Evolutionary conservation across 306 rosid genomes (phyloP).

Genomic region (Abrus precatorius): DNA sequence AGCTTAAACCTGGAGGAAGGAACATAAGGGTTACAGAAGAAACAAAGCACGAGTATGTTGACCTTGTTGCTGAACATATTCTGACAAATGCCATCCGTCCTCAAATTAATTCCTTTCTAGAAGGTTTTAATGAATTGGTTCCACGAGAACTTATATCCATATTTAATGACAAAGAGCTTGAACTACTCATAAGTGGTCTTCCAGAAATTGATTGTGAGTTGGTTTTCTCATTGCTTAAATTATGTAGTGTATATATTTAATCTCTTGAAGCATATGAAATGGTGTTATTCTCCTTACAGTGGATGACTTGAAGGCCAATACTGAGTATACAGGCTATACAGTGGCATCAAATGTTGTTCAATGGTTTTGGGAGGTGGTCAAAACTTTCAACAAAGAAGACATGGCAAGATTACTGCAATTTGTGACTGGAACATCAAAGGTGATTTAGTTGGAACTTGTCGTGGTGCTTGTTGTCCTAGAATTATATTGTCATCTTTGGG

Average conservation of each 20-base stretch:
- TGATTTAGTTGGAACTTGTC: conserved; percentile 45
- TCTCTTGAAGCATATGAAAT: conserved; percentile 46
- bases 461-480: not conserved
- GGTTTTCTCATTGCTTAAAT: conserved; percentile 11
- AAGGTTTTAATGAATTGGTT: conserved; percentile 88
- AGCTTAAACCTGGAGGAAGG: conserved; percentile 99
- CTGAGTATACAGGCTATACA: conserved; percentile 91
- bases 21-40: conserved; percentile 97
- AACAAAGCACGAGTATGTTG: conserved; percentile 98
- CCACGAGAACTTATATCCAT: conserved; percentile 86
- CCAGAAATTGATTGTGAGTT: conserved; percentile 98
- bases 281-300: conserved; percentile 65
- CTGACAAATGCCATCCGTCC: conserved; percentile 98
- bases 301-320: conserved; percentile 93
- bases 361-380: conserved; percentile 99
- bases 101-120: conserved; percentile 86
- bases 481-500: not conserved
- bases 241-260: conserved; percentile 25
- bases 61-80: conserved; percentile 95
- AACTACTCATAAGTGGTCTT: conserved; percentile 98
- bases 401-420: conserved; percentile 99
- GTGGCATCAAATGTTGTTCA: conserved; percentile 91
- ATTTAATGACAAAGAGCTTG: conserved; percentile 97
- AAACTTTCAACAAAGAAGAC: conserved; percentile 91
- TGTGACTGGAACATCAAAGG: conserved; percentile 99